Conservation (phyloP, 441 rosid species). For the Croton setiger region DNA sequence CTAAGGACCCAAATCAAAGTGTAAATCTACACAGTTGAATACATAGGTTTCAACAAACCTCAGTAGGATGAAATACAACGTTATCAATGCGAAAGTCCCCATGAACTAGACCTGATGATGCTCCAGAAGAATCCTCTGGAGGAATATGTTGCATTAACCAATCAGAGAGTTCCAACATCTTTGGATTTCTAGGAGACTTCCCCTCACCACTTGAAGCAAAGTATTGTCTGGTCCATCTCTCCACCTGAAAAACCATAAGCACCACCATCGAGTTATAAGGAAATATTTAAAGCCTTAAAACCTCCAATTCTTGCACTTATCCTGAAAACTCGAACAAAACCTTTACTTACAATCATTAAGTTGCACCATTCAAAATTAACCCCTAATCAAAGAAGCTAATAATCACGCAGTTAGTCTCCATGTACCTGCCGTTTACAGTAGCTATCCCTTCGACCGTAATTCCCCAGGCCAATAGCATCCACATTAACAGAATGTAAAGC, state of each 20-base stretch:
- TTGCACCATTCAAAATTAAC: background rate
- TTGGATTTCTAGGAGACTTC: slow-evolving; percentile 65
- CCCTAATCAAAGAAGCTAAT: background rate
- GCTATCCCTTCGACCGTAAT: slow-evolving; percentile 70
- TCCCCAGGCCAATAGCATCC: slow-evolving; percentile 69
- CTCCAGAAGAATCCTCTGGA: slow-evolving; percentile 68
- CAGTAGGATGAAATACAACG: slow-evolving; percentile 81
- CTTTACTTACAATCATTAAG: background rate
- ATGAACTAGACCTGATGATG: slow-evolving; percentile 76
- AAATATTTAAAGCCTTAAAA: background rate
- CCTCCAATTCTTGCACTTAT: background rate
- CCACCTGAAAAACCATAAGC: slow-evolving; percentile 47
- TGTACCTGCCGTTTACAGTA: slow-evolving; percentile 84
- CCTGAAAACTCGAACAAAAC: background rate
- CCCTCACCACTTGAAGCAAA: slow-evolving; percentile 77
- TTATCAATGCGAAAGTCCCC: slow-evolving; percentile 97
- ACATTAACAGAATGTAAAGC: slow-evolving; percentile 72
- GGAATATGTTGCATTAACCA: slow-evolving; percentile 75
- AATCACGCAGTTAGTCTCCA: slow-evolving; percentile 2
- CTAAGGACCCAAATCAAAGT: background rate
- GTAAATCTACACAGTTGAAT: background rate
- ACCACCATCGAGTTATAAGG: slow-evolving; percentile 9
- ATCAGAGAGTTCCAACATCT: slow-evolving; percentile 69
- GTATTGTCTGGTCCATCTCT: slow-evolving; percentile 92
- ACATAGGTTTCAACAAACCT: slow-evolving; percentile 42